A percentile compares a stretch with the other conserved stretches of the same genome.
Conservation (phyloP, 805 yeast species). For the Clavispora vitiphila region DNA sequence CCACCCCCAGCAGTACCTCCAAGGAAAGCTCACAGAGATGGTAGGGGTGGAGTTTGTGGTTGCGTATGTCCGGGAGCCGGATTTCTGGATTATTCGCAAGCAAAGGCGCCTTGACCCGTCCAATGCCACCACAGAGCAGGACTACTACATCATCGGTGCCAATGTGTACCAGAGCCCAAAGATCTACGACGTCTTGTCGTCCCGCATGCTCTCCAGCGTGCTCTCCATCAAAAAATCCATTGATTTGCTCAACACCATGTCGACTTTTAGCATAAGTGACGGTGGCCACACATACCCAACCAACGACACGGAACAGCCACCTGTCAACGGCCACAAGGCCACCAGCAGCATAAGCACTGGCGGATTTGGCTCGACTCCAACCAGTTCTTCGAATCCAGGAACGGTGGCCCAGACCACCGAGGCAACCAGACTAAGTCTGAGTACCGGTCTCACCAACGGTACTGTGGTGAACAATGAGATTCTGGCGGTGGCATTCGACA, state of each 20-base stretch:
- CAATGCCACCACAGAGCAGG: slow-evolving; percentile 54
- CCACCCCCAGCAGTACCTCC: slow-evolving; percentile 35
- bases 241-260: slow-evolving; percentile 28
- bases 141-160: slow-evolving; percentile 86
- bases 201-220: slow-evolving; percentile 45
- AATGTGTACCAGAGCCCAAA: slow-evolving; percentile 89
- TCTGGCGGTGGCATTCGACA: slow-evolving; percentile 28
- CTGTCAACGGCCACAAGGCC: slow-evolving; percentile 2
- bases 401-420: slow-evolving; percentile 8
- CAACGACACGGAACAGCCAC: slow-evolving; percentile 2
- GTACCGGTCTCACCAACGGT: slow-evolving; percentile 5
- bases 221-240: slow-evolving; percentile 31
- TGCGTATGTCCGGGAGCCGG: slow-evolving; percentile 76
- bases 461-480: slow-evolving; percentile 18
- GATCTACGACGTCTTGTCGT: slow-evolving; percentile 64
- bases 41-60: slow-evolving; percentile 82
- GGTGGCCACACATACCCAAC: slow-evolving; percentile 29
- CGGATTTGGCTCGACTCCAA: slow-evolving; percentile 11
- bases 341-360: slow-evolving; percentile 9
- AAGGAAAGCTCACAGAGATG: slow-evolving; percentile 66
- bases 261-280: slow-evolving; percentile 27
- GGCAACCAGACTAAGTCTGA: slow-evolving; percentile 3
- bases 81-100: slow-evolving; percentile 85
- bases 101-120: slow-evolving; percentile 59
- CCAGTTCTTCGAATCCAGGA: slow-evolving; percentile 13